Evolutionary conservation across 2,329 filamentous ascomycete genomes (phyloP).

Genomic region (Dothistroma pini): DNA sequence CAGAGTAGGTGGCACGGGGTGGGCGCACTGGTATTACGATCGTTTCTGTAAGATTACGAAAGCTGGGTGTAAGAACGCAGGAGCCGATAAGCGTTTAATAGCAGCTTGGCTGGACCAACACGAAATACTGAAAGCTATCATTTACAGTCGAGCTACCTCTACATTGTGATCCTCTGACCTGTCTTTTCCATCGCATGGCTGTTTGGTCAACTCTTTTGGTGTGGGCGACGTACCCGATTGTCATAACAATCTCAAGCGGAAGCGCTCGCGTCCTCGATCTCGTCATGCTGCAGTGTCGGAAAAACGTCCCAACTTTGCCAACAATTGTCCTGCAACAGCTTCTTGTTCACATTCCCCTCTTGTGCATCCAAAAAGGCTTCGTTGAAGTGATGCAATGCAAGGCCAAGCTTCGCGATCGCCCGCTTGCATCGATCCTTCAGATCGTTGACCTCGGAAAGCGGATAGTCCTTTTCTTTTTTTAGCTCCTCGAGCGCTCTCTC

Average conservation of each 20-base stretch:
- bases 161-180: background rate
- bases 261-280: background rate
- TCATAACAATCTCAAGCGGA: no score
- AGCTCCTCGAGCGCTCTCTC: constrained; percentile 7
- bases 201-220: no score
- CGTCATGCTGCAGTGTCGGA: constrained; percentile 14
- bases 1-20: background rate
- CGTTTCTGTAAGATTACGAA: no score
- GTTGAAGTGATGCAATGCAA: constrained; percentile 23
- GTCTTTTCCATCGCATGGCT: no score
- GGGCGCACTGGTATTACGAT: background rate
- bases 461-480: constrained; percentile 13
- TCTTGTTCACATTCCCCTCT: constrained; percentile 17
- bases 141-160: background rate
- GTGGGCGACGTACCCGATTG: no score
- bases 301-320: constrained; percentile 24
- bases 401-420: constrained; percentile 12
- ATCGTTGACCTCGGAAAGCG: constrained; percentile 6
- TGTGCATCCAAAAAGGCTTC: constrained; percentile 22
- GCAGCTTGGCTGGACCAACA: background rate
- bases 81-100: background rate
- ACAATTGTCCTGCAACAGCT: constrained; percentile 18
- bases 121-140: background rate
- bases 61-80: background rate
- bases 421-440: background rate